phyloP scores from a whole-genome alignment of 805 yeast genomes.

The Saccharomycopsis lassenensis region DNA sequence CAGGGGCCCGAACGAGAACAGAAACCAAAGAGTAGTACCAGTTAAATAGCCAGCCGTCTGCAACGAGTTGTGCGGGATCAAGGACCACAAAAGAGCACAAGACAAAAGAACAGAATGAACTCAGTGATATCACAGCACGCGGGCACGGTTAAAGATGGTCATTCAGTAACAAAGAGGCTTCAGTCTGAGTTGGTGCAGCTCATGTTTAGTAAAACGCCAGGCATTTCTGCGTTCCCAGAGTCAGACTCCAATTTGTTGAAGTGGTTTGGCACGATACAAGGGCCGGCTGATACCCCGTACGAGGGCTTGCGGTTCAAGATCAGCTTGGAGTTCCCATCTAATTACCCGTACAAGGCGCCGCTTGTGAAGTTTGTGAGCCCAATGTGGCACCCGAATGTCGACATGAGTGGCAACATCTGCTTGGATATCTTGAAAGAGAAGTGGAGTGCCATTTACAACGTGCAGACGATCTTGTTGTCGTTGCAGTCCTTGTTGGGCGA shows the following conservation, averaged over 20 bases:
- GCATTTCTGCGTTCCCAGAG: constrained; percentile 44
- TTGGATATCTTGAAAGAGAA: constrained; percentile 52
- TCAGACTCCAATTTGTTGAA: constrained; percentile 39
- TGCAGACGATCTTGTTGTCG: constrained; percentile 47
- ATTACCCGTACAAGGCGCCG: constrained; percentile 52
- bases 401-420: constrained; percentile 54
- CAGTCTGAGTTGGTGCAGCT: constrained; percentile 43
- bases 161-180: constrained; percentile 38
- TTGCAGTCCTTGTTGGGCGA: constrained; percentile 51
- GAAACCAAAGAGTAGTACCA: too few relatives aligned
- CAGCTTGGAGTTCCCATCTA: constrained; percentile 37
- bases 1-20: too few relatives aligned
- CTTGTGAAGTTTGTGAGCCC: constrained; percentile 44
- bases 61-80: too few relatives aligned
- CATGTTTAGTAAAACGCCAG: constrained; percentile 39
- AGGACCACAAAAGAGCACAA: too few relatives aligned
- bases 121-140: too few relatives aligned
- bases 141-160: constrained; percentile 25
- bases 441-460: constrained; percentile 56
- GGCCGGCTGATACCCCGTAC: constrained; percentile 48
- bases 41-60: too few relatives aligned
- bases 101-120: too few relatives aligned
- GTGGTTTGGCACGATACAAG: constrained; percentile 51
- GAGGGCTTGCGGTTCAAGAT: constrained; percentile 42
- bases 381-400: constrained; percentile 58